Evolutionary conservation across 2,329 filamentous ascomycete species (phyloP), one percentile per base, ranked within the genome.

Genomic region (Cytospora chrysosperma): DNA sequence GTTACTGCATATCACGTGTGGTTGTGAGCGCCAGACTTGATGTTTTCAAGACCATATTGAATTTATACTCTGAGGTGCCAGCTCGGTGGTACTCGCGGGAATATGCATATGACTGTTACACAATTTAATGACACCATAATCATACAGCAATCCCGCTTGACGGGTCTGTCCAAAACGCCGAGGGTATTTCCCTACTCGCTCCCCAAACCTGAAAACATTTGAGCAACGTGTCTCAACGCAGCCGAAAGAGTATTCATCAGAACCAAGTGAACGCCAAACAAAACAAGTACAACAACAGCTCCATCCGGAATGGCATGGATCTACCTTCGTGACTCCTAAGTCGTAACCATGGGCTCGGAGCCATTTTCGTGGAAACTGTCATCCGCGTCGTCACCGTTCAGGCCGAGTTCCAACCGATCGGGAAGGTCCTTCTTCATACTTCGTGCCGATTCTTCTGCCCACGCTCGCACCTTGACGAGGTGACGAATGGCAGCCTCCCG

Each of bases 401-500:
- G 66, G 5, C 78, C 78, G 4, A 82, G 66, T 40, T 79, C 75
- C 26, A 82, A 75, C 12, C 68, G 69, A 13, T 72, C 69, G 3
- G 80, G 80, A 9, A 82, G 62, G 27, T 77, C 73, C 59, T 76
- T 76, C 66, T 78, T 78, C 49, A 76, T 73, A 26, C 74, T 74
- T 43, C 79, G 72, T 3, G 85, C 88, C 60, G 82, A 82, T 21
- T 81, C 80, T 75, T 98, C 94, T 12, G 92, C 89, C 92, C 94
- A 99, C 0, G 89, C 87, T 62, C 94, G 86, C 72, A 96, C 84
- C 71, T 89, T 88, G 49, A 97, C 88, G 3, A 99, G 81, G 67
- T 90, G 86, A 62, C 90, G 85, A 68, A 99, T 91, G 28, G 91
- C 90, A 15, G 93, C 90, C 74, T 97, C 92, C 66, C 89, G 86